Evolutionary conservation across 352 stramenopile genomes (phyloP).

Genomic region (Phytophthora syringae): DNA sequence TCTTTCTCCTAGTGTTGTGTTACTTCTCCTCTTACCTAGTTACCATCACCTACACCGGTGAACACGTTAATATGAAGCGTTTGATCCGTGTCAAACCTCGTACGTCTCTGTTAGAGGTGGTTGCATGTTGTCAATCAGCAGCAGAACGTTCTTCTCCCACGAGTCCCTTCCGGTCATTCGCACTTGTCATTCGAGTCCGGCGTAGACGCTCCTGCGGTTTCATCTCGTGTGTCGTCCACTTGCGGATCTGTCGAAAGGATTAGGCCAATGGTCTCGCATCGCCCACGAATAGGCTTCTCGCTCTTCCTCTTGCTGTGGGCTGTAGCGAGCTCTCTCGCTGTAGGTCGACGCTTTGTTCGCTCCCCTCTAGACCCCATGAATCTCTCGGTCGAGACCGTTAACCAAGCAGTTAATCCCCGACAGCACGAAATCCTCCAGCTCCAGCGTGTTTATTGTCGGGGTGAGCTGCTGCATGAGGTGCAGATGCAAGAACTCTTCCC

Average conservation of each 20-base stretch:
- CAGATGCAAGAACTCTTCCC: conserved; percentile 70
- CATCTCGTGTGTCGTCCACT: conserved; percentile 20
- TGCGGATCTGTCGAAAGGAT: conserved; percentile 2
- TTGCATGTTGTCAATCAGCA: too few relatives aligned
- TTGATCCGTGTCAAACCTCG: conserved; percentile 3
- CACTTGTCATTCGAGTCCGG: neutral
- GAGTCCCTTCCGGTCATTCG: neutral
- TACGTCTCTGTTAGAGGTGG: neutral
- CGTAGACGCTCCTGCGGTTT: neutral
- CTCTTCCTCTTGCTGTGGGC: conserved; percentile 15
- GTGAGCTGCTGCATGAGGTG: conserved; percentile 65
- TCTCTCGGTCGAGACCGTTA: neutral
- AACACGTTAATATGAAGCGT: conserved; percentile 19
- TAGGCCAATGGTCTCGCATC: conserved; percentile 24
- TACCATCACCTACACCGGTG: neutral
- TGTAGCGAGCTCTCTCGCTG: conserved; percentile 5
- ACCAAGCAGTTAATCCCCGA: conserved; percentile 7
- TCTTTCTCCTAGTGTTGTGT: conserved; percentile 9
- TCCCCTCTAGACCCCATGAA: neutral
- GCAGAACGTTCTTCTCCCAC: conserved; percentile 1
- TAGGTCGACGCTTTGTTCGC: conserved; percentile 25
- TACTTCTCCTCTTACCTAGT: conserved; percentile 15
- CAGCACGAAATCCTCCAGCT: conserved; percentile 36
- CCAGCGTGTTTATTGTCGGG: conserved; percentile 54
- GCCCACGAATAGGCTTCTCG: neutral